Conservation (phyloP, 768 basidiomycete species). For the Rhodotorula kratochvilovae region DNA sequence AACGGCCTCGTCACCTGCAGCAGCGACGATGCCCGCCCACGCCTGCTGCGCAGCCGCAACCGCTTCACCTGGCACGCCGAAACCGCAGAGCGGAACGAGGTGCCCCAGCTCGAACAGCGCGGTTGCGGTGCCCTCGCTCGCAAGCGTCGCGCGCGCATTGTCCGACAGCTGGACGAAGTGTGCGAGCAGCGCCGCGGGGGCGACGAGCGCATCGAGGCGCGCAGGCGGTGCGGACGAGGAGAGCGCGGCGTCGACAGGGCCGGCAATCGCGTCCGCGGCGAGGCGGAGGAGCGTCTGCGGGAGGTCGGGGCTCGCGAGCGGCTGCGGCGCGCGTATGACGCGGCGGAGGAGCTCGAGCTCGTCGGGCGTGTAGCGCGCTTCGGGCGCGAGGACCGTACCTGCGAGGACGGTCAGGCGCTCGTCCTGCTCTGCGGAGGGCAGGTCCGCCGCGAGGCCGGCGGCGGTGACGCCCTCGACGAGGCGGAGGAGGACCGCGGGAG, state of each 20-base stretch:
- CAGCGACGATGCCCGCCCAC: background rate
- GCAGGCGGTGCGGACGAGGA: background rate
- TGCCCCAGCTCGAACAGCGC: slow-evolving; percentile 16
- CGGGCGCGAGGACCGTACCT: background rate
- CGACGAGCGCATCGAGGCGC: slow-evolving; percentile 8
- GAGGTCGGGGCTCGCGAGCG: slow-evolving; percentile 6
- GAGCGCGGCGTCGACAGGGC: background rate
- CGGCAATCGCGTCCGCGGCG: slow-evolving; percentile 2
- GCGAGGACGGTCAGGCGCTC: slow-evolving; percentile 15
- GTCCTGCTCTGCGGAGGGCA: slow-evolving; percentile 19
- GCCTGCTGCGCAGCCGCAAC: slow-evolving; percentile 16
- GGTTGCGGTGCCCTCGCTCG: background rate
- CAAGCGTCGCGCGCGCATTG: background rate
- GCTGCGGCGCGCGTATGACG: slow-evolving; percentile 20
- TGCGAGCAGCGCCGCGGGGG: slow-evolving; percentile 8
- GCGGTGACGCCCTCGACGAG: slow-evolving; percentile 9
- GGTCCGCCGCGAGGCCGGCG: background rate
- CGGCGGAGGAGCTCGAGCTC: slow-evolving; percentile 24
- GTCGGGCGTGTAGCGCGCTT: background rate
- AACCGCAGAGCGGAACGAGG: slow-evolving; percentile 10
- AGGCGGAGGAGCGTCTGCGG: background rate
- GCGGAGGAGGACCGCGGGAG: background rate
- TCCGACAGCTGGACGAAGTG: background rate
- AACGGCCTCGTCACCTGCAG: background rate
- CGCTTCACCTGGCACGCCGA: slow-evolving; percentile 4